Evolutionary conservation across 2,329 filamentous ascomycete species (phyloP).

Genomic region (Celoporthe dispersa): DNA sequence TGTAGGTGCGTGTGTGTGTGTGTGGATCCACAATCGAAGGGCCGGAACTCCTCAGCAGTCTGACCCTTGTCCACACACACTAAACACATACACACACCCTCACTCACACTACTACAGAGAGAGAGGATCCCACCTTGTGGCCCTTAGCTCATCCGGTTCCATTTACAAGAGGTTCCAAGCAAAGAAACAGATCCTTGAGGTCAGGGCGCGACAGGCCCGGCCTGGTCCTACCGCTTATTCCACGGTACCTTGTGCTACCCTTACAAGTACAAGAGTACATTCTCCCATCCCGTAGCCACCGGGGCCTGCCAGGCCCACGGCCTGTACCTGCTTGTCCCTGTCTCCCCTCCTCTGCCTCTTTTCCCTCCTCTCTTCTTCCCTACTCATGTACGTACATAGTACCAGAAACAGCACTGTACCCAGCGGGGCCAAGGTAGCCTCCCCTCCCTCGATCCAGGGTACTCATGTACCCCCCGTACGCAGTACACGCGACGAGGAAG

Average conservation of each 20-base stretch:
- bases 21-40: constrained; percentile 3
- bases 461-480: constrained; percentile 7
- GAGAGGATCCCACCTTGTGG: background rate
- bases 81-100: background rate
- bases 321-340: constrained; percentile 19
- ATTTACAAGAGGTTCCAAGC: constrained; percentile 7
- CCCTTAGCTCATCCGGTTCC: constrained; percentile 6
- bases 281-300: constrained; percentile 8
- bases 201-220: constrained; percentile 19
- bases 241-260: constrained; percentile 1
- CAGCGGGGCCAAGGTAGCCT: constrained; percentile 18
- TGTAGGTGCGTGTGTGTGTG: background rate
- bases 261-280: constrained; percentile 14
- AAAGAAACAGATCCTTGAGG: constrained; percentile 14
- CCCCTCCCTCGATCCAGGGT: constrained; percentile 23
- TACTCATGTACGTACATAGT: background rate
- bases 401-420: constrained; percentile 13
- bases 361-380: too few relatives aligned
- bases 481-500: constrained; percentile 19
- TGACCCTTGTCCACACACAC: constrained; percentile 10
- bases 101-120: background rate
- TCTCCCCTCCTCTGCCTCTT: constrained; percentile 10
- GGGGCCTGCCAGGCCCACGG: constrained; percentile 24
- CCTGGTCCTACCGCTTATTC: constrained; percentile 12
- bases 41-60: constrained; percentile 9